Evolutionary conservation across 805 yeast genomes (phyloP).

Genomic region (Kodamaea sagamina): DNA sequence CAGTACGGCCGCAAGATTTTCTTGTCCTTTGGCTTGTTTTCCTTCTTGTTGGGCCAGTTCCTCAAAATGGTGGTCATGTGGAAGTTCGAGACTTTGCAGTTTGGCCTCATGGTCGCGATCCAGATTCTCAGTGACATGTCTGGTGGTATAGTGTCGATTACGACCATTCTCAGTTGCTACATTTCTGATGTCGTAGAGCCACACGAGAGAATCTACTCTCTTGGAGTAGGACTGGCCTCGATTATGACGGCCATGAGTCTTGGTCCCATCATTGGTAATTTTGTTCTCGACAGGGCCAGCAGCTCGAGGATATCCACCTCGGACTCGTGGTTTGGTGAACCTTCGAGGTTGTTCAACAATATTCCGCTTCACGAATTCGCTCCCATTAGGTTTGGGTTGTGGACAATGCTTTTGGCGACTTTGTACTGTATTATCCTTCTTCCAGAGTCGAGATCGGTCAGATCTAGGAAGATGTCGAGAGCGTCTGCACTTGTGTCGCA

Average conservation of each 20-base stretch:
- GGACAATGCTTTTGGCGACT: conserved; percentile 34
- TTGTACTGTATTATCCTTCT: conserved; percentile 36
- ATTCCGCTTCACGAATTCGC: conserved; percentile 25
- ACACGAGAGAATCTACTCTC: conserved; percentile 53
- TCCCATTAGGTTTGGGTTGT: conserved; percentile 37
- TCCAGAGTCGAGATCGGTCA: conserved; percentile 64
- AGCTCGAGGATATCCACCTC: not conserved
- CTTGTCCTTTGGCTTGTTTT: conserved; percentile 22
- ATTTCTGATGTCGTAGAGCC: conserved; percentile 73
- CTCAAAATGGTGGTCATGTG: conserved; percentile 28
- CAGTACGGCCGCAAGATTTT: conserved; percentile 38
- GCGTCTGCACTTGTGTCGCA: not conserved
- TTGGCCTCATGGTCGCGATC: conserved; percentile 42
- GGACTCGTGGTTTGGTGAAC: not conserved
- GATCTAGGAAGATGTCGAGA: conserved; percentile 56
- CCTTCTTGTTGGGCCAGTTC: conserved; percentile 24
- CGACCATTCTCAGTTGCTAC: conserved; percentile 67
- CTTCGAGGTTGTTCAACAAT: conserved; percentile 1
- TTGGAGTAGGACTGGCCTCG: conserved; percentile 62
- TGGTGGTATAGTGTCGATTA: conserved; percentile 62
- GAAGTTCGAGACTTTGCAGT: conserved; percentile 29
- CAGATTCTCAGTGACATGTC: conserved; percentile 50
- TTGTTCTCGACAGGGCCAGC: conserved; percentile 4
- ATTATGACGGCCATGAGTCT: conserved; percentile 60
- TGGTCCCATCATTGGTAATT: conserved; percentile 65